Evolutionary conservation across 495 filamentous ascomycete genomes (phyloP).

Genomic region (Mytilinidion resinicola): DNA sequence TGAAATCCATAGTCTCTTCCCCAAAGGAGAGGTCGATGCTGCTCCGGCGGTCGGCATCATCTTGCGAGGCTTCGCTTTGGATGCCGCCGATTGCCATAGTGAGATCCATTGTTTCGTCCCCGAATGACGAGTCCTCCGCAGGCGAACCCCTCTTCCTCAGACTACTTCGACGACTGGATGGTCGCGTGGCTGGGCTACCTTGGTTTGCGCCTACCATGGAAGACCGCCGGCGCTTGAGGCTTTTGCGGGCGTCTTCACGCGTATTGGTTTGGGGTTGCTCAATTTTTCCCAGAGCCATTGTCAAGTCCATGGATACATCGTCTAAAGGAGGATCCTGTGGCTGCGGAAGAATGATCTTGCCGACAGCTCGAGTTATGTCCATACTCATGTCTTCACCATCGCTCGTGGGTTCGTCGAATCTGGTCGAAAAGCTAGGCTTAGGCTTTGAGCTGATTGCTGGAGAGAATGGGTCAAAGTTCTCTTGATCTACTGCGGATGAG

Average conservation of each 20-base stretch:
- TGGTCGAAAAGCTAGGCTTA: not conserved
- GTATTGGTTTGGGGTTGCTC: slow-evolving; percentile 10
- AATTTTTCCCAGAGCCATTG: slow-evolving; percentile 36
- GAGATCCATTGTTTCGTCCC: slow-evolving; percentile 54
- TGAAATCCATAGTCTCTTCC: slow-evolving; percentile 75
- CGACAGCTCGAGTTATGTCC: slow-evolving; percentile 46
- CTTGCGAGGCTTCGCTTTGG: slow-evolving; percentile 24
- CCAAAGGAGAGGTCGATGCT: slow-evolving; percentile 33
- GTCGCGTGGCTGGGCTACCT: slow-evolving; percentile 23
- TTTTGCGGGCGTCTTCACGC: slow-evolving; percentile 9
- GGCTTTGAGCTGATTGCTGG: slow-evolving; percentile 25
- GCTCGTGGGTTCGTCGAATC: not conserved
- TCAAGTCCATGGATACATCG: slow-evolving; percentile 41
- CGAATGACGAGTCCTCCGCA: slow-evolving; percentile 14
- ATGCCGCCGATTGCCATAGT: slow-evolving; percentile 81
- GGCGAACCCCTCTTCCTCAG: slow-evolving; percentile 1
- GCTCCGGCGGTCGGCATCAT: slow-evolving; percentile 14
- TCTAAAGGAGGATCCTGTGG: slow-evolving; percentile 27
- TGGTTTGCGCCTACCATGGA: slow-evolving; percentile 16
- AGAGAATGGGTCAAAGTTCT: slow-evolving; percentile 54
- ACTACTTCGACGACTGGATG: slow-evolving; percentile 19
- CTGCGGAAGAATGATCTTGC: slow-evolving; percentile 35
- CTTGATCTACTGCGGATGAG: slow-evolving; percentile 48
- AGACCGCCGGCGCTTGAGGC: slow-evolving; percentile 26
- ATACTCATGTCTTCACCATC: slow-evolving; percentile 43